Base-by-base conservation (phyloP, 768 basidiomycete genomes). In the Pleurotus ostreatus region DNA sequence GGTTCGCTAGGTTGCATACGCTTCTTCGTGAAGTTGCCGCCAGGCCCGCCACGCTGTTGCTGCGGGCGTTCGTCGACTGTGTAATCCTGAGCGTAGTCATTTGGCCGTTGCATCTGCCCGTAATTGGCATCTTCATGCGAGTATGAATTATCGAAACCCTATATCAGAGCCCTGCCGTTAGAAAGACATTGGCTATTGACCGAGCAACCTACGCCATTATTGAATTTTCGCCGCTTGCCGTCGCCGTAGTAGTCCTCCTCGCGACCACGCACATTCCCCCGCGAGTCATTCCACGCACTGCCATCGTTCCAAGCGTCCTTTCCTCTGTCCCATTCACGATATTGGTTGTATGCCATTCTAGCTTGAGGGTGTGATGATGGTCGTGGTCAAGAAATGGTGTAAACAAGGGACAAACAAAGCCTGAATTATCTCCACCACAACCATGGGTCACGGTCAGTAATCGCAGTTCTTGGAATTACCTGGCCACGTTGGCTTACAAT, bases 271-370 rank as follows among this genome's bases (percentile, higher is more conserved):
- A 73, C 67, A 60, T 77, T 77, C 46, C 66, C 70, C 56, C 72
- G 71, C 38, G 70, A 61, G 55, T 73, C 51, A 38, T 23, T 23
- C 51, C 51, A 53, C 11, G 51, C 73, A 18, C 62, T 58, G 18
- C 69, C 61, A 56, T 70, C 68, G 16, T 39, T 37, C 76, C 80
- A 81, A 46, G 68, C 26, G 46, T 84, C 80, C 70, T 91, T 92
- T 51, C 89, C 90, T 69, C 79, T 80, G 74, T 92, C 89, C 91
- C 92, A 92, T 76, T 92, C 89, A 61, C 92, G 84, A 71, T 53
- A 25, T 41, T 53, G 51, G 39, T 88, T 88, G 71, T 86, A 82
- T 49, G 86, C 78, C 88, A 90, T 89, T 18, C 60, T 56, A 62
- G 60, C 70, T 47, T 16, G 38, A 49, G 46, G 56, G 46, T 46